Base-by-base conservation (phyloP, 2,329 filamentous ascomycete species). In the Trichoderma breve region DNA sequence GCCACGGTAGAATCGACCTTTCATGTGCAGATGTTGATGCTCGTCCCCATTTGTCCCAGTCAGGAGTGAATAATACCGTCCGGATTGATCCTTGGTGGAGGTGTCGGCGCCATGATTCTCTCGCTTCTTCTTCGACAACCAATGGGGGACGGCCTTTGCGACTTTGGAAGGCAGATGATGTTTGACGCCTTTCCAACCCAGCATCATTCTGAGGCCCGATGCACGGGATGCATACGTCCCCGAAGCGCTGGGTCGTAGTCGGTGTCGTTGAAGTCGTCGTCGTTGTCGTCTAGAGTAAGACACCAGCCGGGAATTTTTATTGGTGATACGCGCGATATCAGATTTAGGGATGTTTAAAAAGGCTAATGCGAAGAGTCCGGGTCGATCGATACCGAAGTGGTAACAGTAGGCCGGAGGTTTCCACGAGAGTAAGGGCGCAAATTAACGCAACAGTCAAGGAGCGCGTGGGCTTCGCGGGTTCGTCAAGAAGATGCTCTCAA, bases 131-230 rank as follows among this genome's bases (percentile, higher is more conserved):
- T 78, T 80, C 4, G 79, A 78, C 15, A 79, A 76, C 76, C 77
- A 81, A 14, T 79, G 74, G 6, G 78, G 78, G 30, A 72, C 66
- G 3, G 43, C 60, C 61, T 72, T 70, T 34, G 79, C 73, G 64
- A 81, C 77, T 72, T 79, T 80, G 62, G 79, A 77, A 60, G 80
- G 77, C n/a, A 83, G 75, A 68, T 77, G 78, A 26, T 76, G 79
- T 74, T 81, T 82, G 66, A 83, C 77, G 32, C 76, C 78, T 74
- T 79, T 81, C 81, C 82, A 83, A 47, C 78, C 78, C 47, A 71
- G 69, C 82, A 83, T 83, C 43, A 71, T 79, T 67, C 67, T 70
- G 71, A 53, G 70, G 39, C 67, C 51, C 32, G 61, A 70, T 51
- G 26, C 47, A 30, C 39, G 58, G 39, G 61, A 55, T 66, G 71